These are phyloP conservation scores for Tolypocladium inflatum DNA, from an alignment of 2,329 filamentous ascomycete genomes.

Conservation along the genomic window DNA sequence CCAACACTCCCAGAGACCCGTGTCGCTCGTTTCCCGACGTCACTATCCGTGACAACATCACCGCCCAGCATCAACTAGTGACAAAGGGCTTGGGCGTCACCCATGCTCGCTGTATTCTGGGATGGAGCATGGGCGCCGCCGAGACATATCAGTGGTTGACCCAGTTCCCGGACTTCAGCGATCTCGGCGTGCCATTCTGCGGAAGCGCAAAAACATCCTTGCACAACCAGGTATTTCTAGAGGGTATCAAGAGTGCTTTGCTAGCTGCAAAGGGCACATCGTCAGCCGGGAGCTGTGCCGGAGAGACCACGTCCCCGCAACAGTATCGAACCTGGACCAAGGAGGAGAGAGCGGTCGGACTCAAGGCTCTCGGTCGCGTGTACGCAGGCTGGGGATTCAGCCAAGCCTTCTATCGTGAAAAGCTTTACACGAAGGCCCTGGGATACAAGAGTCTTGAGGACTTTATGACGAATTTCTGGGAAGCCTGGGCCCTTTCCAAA, in stretches of 20 bases:
- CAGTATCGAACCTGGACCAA: constrained; percentile 24
- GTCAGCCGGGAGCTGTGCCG: constrained; percentile 38
- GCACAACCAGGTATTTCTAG: constrained; percentile 46
- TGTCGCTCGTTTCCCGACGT: constrained; percentile 29
- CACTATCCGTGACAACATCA: constrained; percentile 41
- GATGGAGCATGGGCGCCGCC: constrained; percentile 48
- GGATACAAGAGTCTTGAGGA: constrained; percentile 61
- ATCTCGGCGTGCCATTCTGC: constrained; percentile 36
- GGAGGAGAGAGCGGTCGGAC: constrained; percentile 26
- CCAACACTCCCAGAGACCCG: constrained; percentile 25
- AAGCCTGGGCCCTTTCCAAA: constrained; percentile 62
- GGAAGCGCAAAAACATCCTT: constrained; percentile 38
- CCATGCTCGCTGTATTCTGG: constrained; percentile 36
- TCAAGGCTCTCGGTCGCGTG: constrained; percentile 64
- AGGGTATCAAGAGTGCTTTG: constrained; percentile 40
- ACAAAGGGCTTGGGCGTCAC: constrained; percentile 29
- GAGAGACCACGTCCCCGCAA: constrained; percentile 12
- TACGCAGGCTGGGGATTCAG: constrained; percentile 80
- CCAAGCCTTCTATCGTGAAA: constrained; percentile 68
- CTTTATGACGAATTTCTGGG: constrained; percentile 70
- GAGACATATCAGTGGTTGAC: constrained; percentile 43
- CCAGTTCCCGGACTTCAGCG: constrained; percentile 37
- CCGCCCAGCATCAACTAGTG: constrained; percentile 34
- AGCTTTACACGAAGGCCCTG: constrained; percentile 53
- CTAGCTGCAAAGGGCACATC: constrained; percentile 27